Percentiles rank a stretch among this genome's conserved stretches.
phyloP scores from a whole-genome alignment of 768 basidiomycete genomes.

The Tulasnella calospora region DNA sequence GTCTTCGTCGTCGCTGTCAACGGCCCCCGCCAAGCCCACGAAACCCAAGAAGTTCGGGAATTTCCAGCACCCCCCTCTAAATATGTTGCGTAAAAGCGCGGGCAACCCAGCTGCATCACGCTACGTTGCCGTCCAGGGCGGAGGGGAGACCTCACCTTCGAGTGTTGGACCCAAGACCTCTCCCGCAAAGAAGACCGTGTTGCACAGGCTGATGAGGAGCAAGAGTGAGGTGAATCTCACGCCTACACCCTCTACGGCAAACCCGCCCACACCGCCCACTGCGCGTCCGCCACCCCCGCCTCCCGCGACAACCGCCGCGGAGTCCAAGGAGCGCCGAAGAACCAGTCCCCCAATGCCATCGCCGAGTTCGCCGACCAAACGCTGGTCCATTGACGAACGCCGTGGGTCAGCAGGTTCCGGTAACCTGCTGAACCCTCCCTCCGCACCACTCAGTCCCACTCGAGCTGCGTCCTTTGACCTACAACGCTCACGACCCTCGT shows the following conservation, averaged over 20 bases:
- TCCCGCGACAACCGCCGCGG: background rate
- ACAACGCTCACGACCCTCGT: background rate
- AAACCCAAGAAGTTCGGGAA: background rate
- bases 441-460: background rate
- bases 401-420: conserved; percentile 14
- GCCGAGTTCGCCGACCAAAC: conserved; percentile 16
- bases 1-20: background rate
- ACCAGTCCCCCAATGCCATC: background rate
- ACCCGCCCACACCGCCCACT: background rate
- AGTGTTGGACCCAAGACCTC: background rate
- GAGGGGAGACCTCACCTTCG: background rate
- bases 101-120: background rate
- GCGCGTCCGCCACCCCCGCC: conserved; percentile 1
- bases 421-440: background rate
- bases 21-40: background rate
- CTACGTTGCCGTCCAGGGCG: background rate
- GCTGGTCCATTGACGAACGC: conserved; percentile 19
- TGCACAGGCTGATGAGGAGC: conserved; percentile 15
- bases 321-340: conserved; percentile 2
- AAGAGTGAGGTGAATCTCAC: conserved; percentile 9
- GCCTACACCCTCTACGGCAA: background rate
- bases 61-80: background rate
- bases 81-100: background rate
- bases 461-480: conserved; percentile 16
- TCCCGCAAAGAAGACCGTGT: conserved; percentile 7